A percentile compares a stretch with the other conserved stretches of the same genome.
phyloP scores from a whole-genome alignment of 139 green algal genomes.

The Raphidocelis subcapitata region DNA sequence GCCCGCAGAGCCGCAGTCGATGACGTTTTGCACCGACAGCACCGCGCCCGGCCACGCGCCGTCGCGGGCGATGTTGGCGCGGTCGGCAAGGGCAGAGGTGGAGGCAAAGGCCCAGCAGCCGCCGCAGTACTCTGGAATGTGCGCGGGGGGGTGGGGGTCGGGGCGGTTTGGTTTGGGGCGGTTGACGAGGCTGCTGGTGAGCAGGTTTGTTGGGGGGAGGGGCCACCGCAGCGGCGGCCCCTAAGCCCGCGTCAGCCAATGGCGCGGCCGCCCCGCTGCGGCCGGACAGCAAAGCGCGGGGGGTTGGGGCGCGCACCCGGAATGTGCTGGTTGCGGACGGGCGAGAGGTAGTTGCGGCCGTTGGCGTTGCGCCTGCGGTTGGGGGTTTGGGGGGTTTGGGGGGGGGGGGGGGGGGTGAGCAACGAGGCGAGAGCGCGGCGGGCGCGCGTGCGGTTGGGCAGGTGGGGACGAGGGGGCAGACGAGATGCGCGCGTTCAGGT shows the following conservation, averaged over 20 bases:
- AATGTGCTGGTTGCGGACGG: conserved; percentile 78
- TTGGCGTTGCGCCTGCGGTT: conserved; percentile 60
- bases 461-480: no score
- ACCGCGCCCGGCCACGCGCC: conserved; percentile 22
- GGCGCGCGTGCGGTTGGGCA: no score
- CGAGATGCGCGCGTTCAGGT: not conserved
- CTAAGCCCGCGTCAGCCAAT: no score
- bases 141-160: conserved; percentile 70
- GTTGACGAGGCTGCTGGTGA: no score
- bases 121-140: conserved; percentile 42
- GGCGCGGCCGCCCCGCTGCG: no score
- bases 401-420: not conserved
- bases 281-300: no score
- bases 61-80: conserved; percentile 71
- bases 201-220: no score
- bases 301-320: conserved; percentile 8
- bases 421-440: no score
- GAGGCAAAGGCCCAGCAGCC: conserved; percentile 80
- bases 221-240: no score
- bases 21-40: conserved; percentile 60
- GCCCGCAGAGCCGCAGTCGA: conserved; percentile 81
- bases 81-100: conserved; percentile 70
- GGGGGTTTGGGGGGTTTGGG: not conserved
- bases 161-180: conserved; percentile 66
- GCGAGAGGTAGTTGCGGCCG: conserved; percentile 63